A percentile compares a stretch with the other conserved stretches of the same genome.
Evolutionary conservation across 768 basidiomycete species (phyloP).

Genomic region (Termitomyces heimii): DNA sequence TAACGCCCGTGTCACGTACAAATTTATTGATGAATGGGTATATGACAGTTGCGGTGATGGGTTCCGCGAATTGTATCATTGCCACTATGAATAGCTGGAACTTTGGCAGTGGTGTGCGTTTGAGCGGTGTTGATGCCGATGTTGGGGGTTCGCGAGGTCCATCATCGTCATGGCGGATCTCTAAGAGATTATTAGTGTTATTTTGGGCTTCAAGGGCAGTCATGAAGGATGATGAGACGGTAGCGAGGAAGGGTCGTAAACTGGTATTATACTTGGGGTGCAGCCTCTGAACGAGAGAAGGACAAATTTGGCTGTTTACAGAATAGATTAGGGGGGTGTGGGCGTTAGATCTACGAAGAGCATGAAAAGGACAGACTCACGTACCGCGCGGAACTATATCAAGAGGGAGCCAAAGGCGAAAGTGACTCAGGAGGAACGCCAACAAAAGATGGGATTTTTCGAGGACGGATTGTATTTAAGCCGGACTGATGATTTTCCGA

Average conservation of each 20-base stretch:
- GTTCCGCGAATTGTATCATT: slow-evolving; percentile 28
- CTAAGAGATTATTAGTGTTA: background rate
- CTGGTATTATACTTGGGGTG: no score
- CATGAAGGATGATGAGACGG: background rate
- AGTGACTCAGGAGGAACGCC: background rate
- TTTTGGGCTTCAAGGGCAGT: background rate
- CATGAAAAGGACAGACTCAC: background rate
- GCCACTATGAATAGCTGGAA: slow-evolving; percentile 31
- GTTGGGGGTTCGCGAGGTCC: background rate
- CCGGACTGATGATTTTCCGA: background rate
- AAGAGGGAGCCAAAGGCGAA: background rate
- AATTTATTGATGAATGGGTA: slow-evolving; percentile 43
- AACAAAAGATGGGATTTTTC: background rate
- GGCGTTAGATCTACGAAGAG: no score
- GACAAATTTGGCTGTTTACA: background rate
- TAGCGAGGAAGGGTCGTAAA: no score
- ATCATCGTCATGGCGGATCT: background rate
- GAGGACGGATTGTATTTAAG: background rate
- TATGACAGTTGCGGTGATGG: slow-evolving; percentile 28
- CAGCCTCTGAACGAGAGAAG: background rate
- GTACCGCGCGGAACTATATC: background rate
- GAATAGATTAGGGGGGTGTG: background rate
- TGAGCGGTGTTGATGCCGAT: slow-evolving; percentile 1
- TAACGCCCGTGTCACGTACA: slow-evolving; percentile 36
- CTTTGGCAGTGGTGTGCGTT: slow-evolving; percentile 27